Evolutionary conservation across 1,284 basidiomycete genomes (phyloP), one percentile per base, ranked within the genome.

Genomic region (Microbotryum saponariae): DNA sequence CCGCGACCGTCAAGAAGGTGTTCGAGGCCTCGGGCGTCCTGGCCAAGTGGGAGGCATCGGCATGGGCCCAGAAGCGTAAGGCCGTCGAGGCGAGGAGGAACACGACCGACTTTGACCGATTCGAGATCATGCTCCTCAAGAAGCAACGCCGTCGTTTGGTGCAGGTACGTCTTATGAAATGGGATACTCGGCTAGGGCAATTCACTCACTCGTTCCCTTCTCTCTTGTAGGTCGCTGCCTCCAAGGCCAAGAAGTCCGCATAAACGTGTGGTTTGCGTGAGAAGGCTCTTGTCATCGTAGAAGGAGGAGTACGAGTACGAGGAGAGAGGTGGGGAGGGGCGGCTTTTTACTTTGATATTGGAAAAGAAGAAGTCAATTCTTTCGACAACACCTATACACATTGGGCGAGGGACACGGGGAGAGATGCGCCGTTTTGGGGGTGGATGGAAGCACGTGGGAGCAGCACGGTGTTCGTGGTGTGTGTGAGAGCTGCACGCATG

Each of bases 61-160:
- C 82, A n/a, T 97, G 92, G 94, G 89, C 90, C 68, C 86, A 92
- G 82, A 93, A 86, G 80, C 84, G 89, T 61, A 83, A 82, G 54
- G 86, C 89, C n/a, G 77, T 83, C 66, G 80, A 87, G 79, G 83
- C 83, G 76, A 83, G 92, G 76, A 82, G 87, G 78, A 81, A 82
- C 74, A 76, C 91, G 60, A 86, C 84, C 77, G 94, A 98, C 81
- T 97, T 98, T 77, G 88, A 87, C 71, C 85, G 94, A 64, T 83
- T 97, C 79, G 74, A 80, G 73, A 74, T 81, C 70, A 76, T 77
- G 74, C 74, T 79, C 68, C 77, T 80, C 73, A 81, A 82, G 79
- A 78, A 78, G 76, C 74, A 78, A 71, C 76, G 80, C 70, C 73
- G 79, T 66, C 76, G 77, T 70, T 69, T 78, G 51, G 71, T 77